A percentile compares a stretch with the other conserved stretches of the same genome.
Conservation (phyloP, 805 yeast genomes). For the Kodamaea sagamina region DNA sequence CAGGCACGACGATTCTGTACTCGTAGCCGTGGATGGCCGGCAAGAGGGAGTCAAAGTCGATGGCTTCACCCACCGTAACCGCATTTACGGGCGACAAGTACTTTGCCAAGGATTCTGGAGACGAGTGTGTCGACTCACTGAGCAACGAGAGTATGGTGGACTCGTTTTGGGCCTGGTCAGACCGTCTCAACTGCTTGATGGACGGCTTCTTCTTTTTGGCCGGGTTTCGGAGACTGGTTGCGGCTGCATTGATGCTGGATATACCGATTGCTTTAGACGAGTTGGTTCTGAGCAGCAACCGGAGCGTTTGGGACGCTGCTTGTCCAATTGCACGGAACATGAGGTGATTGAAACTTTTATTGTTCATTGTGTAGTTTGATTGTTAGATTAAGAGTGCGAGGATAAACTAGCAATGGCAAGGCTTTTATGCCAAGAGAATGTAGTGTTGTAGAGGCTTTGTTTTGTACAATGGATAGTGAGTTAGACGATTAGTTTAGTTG, state of each 20-base stretch:
- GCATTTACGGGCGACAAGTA: slow-evolving; percentile 57
- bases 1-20: slow-evolving; percentile 46
- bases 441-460: no score
- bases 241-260: slow-evolving; percentile 1
- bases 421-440: no score
- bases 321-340: no score
- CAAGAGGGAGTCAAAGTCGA: slow-evolving; percentile 55
- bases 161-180: slow-evolving; percentile 16
- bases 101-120: slow-evolving; percentile 25
- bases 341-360: no score
- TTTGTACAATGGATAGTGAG: no score
- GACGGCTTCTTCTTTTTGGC: slow-evolving; percentile 22
- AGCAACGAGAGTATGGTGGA: slow-evolving; percentile 16
- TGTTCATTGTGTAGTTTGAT: no score
- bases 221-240: slow-evolving; percentile 5
- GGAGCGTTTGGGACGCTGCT: not conserved
- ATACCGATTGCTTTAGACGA: slow-evolving; percentile 8
- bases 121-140: slow-evolving; percentile 24
- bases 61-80: slow-evolving; percentile 70
- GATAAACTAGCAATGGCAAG: no score
- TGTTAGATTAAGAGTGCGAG: no score
- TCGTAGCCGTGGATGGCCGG: slow-evolving; percentile 24
- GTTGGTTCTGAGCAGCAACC: slow-evolving; percentile 1
- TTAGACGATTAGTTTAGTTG: no score
- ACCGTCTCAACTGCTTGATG: slow-evolving; percentile 32